Percentiles rank a stretch among this genome's conserved stretches.
Conservation (phyloP, 1,284 basidiomycete genomes). For the Trichosporon sp. region DNA sequence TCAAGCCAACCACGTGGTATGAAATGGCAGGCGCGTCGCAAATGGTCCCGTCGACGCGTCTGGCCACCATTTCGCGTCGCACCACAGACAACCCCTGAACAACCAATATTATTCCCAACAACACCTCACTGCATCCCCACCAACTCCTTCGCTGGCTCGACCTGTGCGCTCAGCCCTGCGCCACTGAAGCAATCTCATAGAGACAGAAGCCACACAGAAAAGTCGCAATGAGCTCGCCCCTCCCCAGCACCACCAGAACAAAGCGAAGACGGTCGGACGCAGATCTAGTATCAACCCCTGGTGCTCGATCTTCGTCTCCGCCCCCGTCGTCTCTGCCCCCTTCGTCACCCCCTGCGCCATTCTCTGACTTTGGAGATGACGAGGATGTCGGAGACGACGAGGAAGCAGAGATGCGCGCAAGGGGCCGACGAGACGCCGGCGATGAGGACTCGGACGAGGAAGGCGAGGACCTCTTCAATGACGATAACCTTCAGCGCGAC, state of each 20-base stretch:
- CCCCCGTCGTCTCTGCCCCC: slow-evolving; percentile 47
- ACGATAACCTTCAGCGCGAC: slow-evolving; percentile 73
- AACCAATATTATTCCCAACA: slow-evolving; percentile 2
- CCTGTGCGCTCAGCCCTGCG: background rate
- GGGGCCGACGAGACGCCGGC: slow-evolving; percentile 55
- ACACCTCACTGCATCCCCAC: background rate
- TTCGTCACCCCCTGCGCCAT: slow-evolving; percentile 69
- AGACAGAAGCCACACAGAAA: background rate
- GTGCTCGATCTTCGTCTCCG: slow-evolving; percentile 33
- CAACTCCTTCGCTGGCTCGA: background rate
- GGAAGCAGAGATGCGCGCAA: slow-evolving; percentile 55
- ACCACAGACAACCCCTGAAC: background rate
- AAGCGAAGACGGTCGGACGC: slow-evolving; percentile 13
- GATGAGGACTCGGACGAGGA: slow-evolving; percentile 59
- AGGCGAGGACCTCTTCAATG: slow-evolving; percentile 87
- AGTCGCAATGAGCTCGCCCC: slow-evolving; percentile 10
- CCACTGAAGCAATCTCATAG: background rate
- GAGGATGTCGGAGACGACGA: slow-evolving; percentile 69
- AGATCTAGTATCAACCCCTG: background rate
- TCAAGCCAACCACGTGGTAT: background rate
- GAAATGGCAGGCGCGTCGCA: background rate
- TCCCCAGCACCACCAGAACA: slow-evolving; percentile 2
- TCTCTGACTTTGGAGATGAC: slow-evolving; percentile 81
- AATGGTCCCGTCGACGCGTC: background rate
- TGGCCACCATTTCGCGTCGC: background rate